These are phyloP conservation scores for Pelargonium cotyledonis DNA, from an alignment of 441 rosid species.

Conservation along the genomic window DNA sequence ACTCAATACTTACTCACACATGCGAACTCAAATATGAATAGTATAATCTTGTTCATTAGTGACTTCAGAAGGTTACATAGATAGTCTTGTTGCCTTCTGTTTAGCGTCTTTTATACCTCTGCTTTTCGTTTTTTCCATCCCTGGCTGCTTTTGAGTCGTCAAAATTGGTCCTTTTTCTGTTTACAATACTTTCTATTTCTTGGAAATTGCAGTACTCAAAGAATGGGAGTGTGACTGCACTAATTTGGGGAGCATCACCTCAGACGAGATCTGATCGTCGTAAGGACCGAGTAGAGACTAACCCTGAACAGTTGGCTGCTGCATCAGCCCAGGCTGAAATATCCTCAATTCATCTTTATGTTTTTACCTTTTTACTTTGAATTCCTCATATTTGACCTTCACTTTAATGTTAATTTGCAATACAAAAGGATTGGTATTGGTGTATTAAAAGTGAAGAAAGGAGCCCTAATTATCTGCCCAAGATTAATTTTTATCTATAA, in stretches of 20 bases:
- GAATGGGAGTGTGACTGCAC: slow-evolving; percentile 64
- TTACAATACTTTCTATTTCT: slow-evolving; percentile 18
- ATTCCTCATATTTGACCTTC: slow-evolving; percentile 4
- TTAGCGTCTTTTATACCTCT: too few relatives aligned
- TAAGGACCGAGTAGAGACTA: slow-evolving; percentile 92
- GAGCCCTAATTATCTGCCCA: not conserved
- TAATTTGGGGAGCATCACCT: slow-evolving; percentile 98
- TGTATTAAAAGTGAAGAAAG: not conserved
- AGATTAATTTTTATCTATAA: not conserved
- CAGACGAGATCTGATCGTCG: slow-evolving; percentile 91
- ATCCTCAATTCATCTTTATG: slow-evolving; percentile 47
- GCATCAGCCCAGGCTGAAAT: slow-evolving; percentile 96
- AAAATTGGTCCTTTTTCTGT: not conserved
- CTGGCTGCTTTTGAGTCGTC: not conserved
- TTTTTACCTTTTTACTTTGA: slow-evolving; percentile 4
- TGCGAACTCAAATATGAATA: not conserved
- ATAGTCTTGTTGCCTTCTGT: not conserved
- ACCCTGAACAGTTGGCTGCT: slow-evolving; percentile 97
- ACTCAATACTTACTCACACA: not conserved
- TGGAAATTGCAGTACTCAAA: slow-evolving; percentile 49
- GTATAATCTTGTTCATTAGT: not conserved
- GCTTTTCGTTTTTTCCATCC: too few relatives aligned
- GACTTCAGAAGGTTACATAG: not conserved
- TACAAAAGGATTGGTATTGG: not conserved
- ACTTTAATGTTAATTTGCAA: not conserved